Base-by-base conservation (phyloP, 1,284 basidiomycete species). In the Trametes polyzona region DNA sequence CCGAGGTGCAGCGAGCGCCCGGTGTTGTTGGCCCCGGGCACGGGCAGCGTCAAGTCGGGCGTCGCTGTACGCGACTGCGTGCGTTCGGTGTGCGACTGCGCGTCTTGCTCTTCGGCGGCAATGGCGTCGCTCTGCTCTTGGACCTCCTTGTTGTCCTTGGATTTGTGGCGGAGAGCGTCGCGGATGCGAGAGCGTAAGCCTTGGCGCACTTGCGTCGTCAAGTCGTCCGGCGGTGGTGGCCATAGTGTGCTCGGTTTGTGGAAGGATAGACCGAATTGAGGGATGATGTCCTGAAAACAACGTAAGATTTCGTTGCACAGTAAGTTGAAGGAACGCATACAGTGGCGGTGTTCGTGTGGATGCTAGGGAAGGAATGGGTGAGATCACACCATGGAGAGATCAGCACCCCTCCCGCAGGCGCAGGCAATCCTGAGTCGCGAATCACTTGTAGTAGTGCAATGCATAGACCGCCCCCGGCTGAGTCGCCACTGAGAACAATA, bases 331-430 rank as follows among this genome's bases (percentile, higher is more conserved):
- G 26, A 35, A 39, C 4, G 30, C 21, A 11, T 65, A 91, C 93
- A 55, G 90, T 96, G 6, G 84, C 81, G 0, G 93, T 95, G 70
- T 98, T 98, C 46, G 82, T 77, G 67, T 93, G 81, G 42, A 97
- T 83, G 57, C 92, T 95, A 0, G 93, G 93, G 71, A 98, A 98
- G 0, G 92, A 95, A 71, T 99, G 96, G 0, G 94, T 96, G 47
- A 98, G 74, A 72, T 98, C 96, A 70, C 90, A 92, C 93, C 93
- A 96, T 0, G 95, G 94, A 27, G 92, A 94, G 61, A 96, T 88
- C 27, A 95, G 75, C 4, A 95, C 79, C 1, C 84, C 92, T 7
- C 93, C 95, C 1, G 95, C 93, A 0, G 96, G 96, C 44, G 85
- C 66, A 1, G 94, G 94, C 23, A 97, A 76, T 0, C 84, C 87